Evolutionary conservation across 257 asterid genomes (phyloP).

Genomic region (Solanum arcanum): DNA sequence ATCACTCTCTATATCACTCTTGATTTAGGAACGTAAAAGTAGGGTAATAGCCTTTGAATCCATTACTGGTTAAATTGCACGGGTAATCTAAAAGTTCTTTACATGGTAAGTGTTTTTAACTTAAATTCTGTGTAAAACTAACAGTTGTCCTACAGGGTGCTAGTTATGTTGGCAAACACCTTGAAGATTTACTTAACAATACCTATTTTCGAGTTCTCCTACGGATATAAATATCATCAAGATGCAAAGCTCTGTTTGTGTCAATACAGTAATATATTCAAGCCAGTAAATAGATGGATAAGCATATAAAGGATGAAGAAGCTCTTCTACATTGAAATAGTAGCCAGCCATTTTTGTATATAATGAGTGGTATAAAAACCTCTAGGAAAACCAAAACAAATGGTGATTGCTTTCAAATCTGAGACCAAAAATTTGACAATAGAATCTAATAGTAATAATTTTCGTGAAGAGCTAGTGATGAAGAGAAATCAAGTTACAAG

Average conservation of each 20-base stretch:
- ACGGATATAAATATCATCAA: not conserved
- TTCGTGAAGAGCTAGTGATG: not conserved
- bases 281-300: not conserved
- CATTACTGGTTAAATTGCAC: not conserved
- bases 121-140: not conserved
- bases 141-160: not conserved
- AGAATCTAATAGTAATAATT: not conserved
- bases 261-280: not conserved
- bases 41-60: not conserved
- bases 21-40: not conserved
- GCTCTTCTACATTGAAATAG: not conserved
- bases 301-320: not conserved
- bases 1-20: not conserved
- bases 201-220: not conserved
- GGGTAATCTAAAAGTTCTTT: not conserved
- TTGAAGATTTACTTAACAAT: not conserved
- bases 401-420: not conserved
- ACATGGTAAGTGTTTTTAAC: not conserved
- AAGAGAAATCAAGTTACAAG: not conserved
- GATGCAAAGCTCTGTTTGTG: not conserved
- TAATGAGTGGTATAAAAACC: not conserved
- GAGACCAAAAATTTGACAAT: not conserved
- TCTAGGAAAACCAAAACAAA: not conserved
- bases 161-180: not conserved
- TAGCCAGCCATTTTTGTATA: not conserved